These are phyloP conservation scores for Apostasia shenzhenica DNA, from an alignment of 106 monocot genomes.

Conservation along the genomic window DNA sequence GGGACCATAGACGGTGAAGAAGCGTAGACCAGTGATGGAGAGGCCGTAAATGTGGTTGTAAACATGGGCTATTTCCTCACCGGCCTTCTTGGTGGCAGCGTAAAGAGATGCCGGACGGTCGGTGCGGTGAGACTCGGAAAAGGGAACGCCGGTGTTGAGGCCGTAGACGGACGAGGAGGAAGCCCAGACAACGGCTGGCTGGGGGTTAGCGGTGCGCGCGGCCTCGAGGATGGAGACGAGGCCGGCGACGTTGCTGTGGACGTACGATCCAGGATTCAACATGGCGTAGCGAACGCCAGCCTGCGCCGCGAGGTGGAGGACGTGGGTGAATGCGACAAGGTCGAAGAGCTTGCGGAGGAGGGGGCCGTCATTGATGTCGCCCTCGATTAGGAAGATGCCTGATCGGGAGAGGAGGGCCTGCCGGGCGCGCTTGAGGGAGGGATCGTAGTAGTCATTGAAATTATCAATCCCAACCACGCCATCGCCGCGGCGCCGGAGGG, in stretches of 20 bases:
- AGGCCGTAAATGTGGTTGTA: constrained; percentile 22
- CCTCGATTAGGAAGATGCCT: constrained; percentile 16
- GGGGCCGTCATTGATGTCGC: constrained; percentile 16
- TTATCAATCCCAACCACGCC: constrained; percentile 19
- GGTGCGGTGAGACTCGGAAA: constrained; percentile 11
- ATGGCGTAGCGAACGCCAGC: constrained; percentile 24
- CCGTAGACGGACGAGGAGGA: constrained; percentile 20
- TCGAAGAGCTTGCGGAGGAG: constrained; percentile 16
- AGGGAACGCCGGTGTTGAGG: constrained; percentile 17
- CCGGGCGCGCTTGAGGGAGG: constrained; percentile 16
- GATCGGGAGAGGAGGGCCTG: constrained; percentile 14
- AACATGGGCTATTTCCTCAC: constrained; percentile 18
- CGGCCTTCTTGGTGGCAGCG: constrained; percentile 20
- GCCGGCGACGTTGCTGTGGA: constrained; percentile 17
- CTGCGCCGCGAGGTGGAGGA: constrained; percentile 21
- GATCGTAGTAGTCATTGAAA: constrained; percentile 29
- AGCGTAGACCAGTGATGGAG: constrained; percentile 18
- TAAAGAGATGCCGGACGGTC: constrained; percentile 20
- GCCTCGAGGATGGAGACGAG: constrained; percentile 18
- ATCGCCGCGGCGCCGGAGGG: constrained; percentile 22
- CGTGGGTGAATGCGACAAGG: constrained; percentile 18
- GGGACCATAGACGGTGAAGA: constrained; percentile 22
- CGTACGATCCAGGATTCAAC: constrained; percentile 18
- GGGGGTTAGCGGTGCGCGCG: constrained; percentile 11
- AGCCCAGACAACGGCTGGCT: constrained; percentile 22